These are phyloP conservation scores for Spergularia marina DNA, from an alignment of 148 eudicot genomes.

Conservation along the genomic window DNA sequence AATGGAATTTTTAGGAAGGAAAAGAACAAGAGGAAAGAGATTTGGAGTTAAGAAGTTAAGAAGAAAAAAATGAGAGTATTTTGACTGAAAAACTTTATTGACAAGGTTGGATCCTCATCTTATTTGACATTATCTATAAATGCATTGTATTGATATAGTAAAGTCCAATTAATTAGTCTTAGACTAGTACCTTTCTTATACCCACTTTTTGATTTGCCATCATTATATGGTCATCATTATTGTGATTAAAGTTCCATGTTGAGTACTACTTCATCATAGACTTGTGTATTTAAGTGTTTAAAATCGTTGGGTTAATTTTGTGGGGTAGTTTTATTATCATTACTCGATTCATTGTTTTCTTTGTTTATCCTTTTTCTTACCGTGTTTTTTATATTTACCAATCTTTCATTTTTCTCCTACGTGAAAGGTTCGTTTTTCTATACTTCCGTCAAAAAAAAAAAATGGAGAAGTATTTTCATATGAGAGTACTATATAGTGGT, in stretches of 20 bases:
- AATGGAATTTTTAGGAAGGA: constrained; percentile 16
- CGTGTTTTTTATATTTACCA: no score
- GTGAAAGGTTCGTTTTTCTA: no score
- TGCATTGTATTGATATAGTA: background rate
- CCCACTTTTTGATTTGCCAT: constrained; percentile 17
- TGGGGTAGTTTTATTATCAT: constrained; percentile 17
- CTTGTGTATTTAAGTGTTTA: constrained; percentile 13
- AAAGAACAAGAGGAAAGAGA: constrained; percentile 26
- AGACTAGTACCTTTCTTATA: background rate
- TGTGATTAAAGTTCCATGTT: constrained; percentile 17
- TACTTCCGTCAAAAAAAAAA: no score
- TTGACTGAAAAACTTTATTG: background rate
- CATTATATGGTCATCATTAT: constrained; percentile 20
- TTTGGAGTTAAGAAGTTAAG: background rate
- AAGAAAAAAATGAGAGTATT: background rate
- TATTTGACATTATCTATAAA: background rate
- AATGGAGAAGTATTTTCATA: no score
- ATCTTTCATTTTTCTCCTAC: no score
- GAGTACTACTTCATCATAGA: background rate
- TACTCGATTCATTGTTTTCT: no score
- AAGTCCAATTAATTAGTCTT: background rate
- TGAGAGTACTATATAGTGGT: no score
- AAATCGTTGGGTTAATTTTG: constrained; percentile 33
- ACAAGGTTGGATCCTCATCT: background rate
- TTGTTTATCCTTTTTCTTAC: no score